A percentile compares a stretch with the other conserved stretches of the same genome.
Conservation (phyloP, 1,284 basidiomycete species). For the Schizopora paradoxa region DNA sequence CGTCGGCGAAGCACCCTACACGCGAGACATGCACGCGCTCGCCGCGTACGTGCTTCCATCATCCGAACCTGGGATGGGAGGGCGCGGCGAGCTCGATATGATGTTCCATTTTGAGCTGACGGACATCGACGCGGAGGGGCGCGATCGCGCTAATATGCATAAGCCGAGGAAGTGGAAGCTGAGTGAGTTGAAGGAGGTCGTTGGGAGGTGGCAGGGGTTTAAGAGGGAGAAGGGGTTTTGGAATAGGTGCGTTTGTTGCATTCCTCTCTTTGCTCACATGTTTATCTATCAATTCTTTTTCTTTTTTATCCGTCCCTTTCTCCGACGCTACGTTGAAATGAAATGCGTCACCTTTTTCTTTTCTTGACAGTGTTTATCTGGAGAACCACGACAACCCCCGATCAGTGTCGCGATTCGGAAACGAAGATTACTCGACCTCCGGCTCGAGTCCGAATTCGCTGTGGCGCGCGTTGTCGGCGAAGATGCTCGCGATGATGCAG, state of each 20-base stretch:
- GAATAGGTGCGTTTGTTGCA: slow-evolving; percentile 45
- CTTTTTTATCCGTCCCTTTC: neutral
- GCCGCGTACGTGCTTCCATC: slow-evolving; percentile 55
- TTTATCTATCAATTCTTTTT: slow-evolving; percentile 1
- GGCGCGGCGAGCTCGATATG: slow-evolving; percentile 62
- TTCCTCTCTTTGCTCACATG: neutral
- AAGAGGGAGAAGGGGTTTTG: slow-evolving; percentile 56
- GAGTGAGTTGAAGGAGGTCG: slow-evolving; percentile 48
- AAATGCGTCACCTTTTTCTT: neutral
- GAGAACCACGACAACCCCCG: slow-evolving; percentile 69
- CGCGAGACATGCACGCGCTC: slow-evolving; percentile 44
- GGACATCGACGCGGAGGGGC: slow-evolving; percentile 45
- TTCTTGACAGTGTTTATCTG: slow-evolving; percentile 42
- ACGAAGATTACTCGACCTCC: too few relatives aligned
- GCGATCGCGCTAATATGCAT: slow-evolving; percentile 33
- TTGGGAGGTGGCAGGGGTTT: slow-evolving; percentile 57
- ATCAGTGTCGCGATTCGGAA: slow-evolving; percentile 59
- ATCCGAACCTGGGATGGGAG: too few relatives aligned
- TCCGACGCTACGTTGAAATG: too few relatives aligned
- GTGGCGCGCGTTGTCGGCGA: slow-evolving; percentile 53
- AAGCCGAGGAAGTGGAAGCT: slow-evolving; percentile 47
- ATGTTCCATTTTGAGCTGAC: slow-evolving; percentile 62
- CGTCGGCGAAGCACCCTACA: slow-evolving; percentile 64
- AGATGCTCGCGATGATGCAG: slow-evolving; percentile 60
- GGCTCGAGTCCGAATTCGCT: too few relatives aligned